These are phyloP conservation scores for Cladorrhinum sp. DNA, from an alignment of 2,329 filamentous ascomycete species.

Conservation along the genomic window DNA sequence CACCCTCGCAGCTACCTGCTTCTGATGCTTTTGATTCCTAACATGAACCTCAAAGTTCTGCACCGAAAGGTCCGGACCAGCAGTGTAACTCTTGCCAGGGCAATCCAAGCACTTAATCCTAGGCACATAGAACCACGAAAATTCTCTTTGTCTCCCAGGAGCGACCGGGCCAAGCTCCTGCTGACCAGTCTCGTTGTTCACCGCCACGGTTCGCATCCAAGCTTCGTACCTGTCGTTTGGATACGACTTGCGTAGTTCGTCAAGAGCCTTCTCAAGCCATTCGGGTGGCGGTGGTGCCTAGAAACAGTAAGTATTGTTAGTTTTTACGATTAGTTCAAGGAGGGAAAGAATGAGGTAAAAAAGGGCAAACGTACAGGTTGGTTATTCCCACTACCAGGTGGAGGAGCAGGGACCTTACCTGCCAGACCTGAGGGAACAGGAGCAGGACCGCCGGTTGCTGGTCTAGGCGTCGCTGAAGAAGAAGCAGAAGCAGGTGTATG, in stretches of 20 bases:
- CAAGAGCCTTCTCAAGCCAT: slow-evolving; percentile 78
- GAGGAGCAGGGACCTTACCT: slow-evolving; percentile 67
- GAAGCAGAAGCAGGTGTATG: slow-evolving; percentile 31
- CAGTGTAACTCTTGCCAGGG: slow-evolving; percentile 89
- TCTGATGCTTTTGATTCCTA: slow-evolving; percentile 76
- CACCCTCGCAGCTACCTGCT: slow-evolving; percentile 56
- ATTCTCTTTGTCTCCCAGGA: slow-evolving; percentile 55
- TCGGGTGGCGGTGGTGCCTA: slow-evolving; percentile 67
- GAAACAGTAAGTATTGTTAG: neutral
- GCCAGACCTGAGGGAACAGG: slow-evolving; percentile 51
- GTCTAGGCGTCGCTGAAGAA: slow-evolving; percentile 28
- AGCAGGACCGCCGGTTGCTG: slow-evolving; percentile 17
- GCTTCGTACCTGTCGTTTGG: slow-evolving; percentile 82
- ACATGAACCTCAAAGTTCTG: slow-evolving; percentile 92
- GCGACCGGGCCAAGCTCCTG: slow-evolving; percentile 50
- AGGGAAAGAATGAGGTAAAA: slow-evolving; percentile 24
- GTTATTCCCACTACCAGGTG: slow-evolving; percentile 27
- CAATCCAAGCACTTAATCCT: slow-evolving; percentile 91
- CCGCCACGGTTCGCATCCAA: slow-evolving; percentile 83
- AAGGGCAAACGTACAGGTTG: slow-evolving; percentile 55
- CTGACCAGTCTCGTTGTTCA: slow-evolving; percentile 68
- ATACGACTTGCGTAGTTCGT: slow-evolving; percentile 66
- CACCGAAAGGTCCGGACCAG: slow-evolving; percentile 78
- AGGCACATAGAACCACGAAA: slow-evolving; percentile 71
- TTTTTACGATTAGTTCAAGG: no score